Conservation (phyloP, 352 stramenopile genomes). For the Phytophthora sansomeana region DNA sequence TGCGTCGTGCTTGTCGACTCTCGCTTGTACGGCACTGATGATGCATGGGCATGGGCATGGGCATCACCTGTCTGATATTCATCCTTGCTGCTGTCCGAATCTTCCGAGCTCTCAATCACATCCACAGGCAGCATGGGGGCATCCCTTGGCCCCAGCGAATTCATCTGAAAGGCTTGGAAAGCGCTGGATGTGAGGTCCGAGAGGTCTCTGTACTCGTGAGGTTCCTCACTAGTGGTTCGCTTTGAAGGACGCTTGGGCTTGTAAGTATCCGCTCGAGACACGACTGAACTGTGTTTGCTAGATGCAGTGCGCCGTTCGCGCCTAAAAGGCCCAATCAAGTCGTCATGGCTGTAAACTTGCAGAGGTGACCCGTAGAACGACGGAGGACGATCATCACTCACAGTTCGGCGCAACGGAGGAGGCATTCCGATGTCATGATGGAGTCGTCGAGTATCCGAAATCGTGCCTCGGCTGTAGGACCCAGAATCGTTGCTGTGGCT, state of each 20-base stretch:
- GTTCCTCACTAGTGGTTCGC: slow-evolving; percentile 14
- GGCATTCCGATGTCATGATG: slow-evolving; percentile 19
- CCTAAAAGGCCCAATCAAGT: slow-evolving; percentile 2
- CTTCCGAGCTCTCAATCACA: slow-evolving; percentile 28
- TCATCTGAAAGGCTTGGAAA: slow-evolving; percentile 69
- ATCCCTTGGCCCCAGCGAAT: slow-evolving; percentile 34
- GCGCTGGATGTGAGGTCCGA: slow-evolving; percentile 72
- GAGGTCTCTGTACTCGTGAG: slow-evolving; percentile 60
- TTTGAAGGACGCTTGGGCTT: slow-evolving; percentile 4
- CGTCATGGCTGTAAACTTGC: slow-evolving; percentile 20
- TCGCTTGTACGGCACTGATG: slow-evolving; percentile 22
- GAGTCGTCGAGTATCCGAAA: slow-evolving; percentile 25
- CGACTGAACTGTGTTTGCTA: slow-evolving; percentile 4
- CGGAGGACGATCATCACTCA: slow-evolving; percentile 32
- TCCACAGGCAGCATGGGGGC: slow-evolving; percentile 28
- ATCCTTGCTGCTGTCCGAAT: slow-evolving; percentile 30
- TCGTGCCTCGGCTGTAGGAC: slow-evolving; percentile 24
- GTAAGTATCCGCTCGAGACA: slow-evolving; percentile 4
- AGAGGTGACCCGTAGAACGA: slow-evolving; percentile 30
- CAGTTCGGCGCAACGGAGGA: slow-evolving; percentile 31
- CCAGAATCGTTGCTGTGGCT: slow-evolving; percentile 29
- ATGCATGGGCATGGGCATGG: slow-evolving; percentile 22
- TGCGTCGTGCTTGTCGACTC: slow-evolving; percentile 38
- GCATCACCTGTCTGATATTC: slow-evolving; percentile 29
- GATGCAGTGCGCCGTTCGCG: slow-evolving; percentile 13